Percentiles rank a stretch among this genome's conserved stretches.
phyloP scores from a whole-genome alignment of 495 filamentous ascomycete species.

The Penicillium manginii region DNA sequence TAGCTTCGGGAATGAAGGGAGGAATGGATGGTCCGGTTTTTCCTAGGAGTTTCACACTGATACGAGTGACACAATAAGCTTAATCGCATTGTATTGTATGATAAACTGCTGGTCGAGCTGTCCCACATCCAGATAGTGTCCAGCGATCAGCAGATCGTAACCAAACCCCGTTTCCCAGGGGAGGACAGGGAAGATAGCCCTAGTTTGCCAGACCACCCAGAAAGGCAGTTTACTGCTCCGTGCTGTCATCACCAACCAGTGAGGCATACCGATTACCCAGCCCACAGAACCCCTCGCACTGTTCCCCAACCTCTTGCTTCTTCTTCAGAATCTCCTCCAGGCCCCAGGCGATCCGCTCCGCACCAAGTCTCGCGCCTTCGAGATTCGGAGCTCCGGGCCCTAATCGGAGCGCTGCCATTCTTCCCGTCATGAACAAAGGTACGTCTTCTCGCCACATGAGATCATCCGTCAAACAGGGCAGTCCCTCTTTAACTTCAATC shows the following conservation, averaged over 20 bases:
- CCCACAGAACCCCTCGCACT: slow-evolving; percentile 36
- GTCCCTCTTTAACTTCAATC: slow-evolving; percentile 53
- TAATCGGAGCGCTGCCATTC: slow-evolving; percentile 59
- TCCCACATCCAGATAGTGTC: neutral
- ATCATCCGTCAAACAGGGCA: slow-evolving; percentile 67
- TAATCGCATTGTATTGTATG: slow-evolving; percentile 1
- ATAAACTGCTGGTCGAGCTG: neutral
- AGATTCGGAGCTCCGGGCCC: slow-evolving; percentile 66
- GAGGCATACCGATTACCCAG: slow-evolving; percentile 41
- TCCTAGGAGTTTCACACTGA: neutral
- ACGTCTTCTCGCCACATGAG: slow-evolving; percentile 63
- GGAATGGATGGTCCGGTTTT: slow-evolving; percentile 23
- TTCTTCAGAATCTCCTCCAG: slow-evolving; percentile 54
- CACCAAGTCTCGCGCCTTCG: slow-evolving; percentile 64
- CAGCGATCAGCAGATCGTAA: slow-evolving; percentile 1
- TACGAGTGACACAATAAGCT: slow-evolving; percentile 1
- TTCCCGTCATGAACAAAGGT: slow-evolving; percentile 63
- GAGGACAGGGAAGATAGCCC: slow-evolving; percentile 8
- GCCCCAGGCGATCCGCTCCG: slow-evolving; percentile 64
- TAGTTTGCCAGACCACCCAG: neutral
- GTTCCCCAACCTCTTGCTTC: slow-evolving; percentile 24
- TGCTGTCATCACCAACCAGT: slow-evolving; percentile 20
- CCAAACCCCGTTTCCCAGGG: neutral
- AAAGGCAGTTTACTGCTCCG: slow-evolving; percentile 6
- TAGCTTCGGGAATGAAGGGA: slow-evolving; percentile 31